Conservation (phyloP, 2,329 filamentous ascomycete genomes). For the Waltergamsia citrina region DNA sequence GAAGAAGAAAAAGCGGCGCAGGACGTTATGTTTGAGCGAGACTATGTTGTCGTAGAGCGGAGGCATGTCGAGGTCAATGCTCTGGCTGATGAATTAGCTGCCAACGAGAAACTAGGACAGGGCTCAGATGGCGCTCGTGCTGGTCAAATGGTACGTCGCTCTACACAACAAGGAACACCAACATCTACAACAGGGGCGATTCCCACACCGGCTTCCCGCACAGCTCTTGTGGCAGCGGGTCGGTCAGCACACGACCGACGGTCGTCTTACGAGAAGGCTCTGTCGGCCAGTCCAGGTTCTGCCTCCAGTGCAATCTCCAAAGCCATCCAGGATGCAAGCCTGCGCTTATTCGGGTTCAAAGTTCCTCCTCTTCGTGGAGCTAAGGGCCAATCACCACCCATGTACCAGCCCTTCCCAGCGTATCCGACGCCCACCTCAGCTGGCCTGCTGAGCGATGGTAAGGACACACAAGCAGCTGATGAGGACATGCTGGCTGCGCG, state of each 20-base stretch:
- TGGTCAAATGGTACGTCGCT: slow-evolving; percentile 60
- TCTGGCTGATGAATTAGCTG: slow-evolving; percentile 87
- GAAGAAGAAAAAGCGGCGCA: slow-evolving; percentile 68
- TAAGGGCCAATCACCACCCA: slow-evolving; percentile 62
- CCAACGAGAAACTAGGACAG: slow-evolving; percentile 57
- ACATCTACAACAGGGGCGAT: slow-evolving; percentile 62
- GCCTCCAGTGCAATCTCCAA: slow-evolving; percentile 90
- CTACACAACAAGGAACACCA: slow-evolving; percentile 68
- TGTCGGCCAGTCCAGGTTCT: slow-evolving; percentile 61
- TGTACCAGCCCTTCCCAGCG: slow-evolving; percentile 74
- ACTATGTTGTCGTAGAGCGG: slow-evolving; percentile 95
- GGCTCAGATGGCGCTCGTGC: slow-evolving; percentile 40
- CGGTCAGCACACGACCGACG: slow-evolving; percentile 64
- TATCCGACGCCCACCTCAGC: slow-evolving; percentile 59
- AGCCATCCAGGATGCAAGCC: slow-evolving; percentile 86
- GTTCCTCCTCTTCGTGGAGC: slow-evolving; percentile 54
- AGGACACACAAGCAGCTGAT: slow-evolving; percentile 48
- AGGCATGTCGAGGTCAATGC: slow-evolving; percentile 93
- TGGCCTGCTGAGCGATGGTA: slow-evolving; percentile 59
- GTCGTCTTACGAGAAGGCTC: slow-evolving; percentile 66
- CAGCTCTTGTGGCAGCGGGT: slow-evolving; percentile 64
- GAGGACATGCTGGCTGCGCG: slow-evolving; percentile 74
- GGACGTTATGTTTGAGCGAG: slow-evolving; percentile 82
- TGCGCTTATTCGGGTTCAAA: slow-evolving; percentile 62
- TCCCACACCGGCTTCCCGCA: slow-evolving; percentile 53